phyloP scores from a whole-genome alignment of 768 basidiomycete species.

The Suillus bovinus region DNA sequence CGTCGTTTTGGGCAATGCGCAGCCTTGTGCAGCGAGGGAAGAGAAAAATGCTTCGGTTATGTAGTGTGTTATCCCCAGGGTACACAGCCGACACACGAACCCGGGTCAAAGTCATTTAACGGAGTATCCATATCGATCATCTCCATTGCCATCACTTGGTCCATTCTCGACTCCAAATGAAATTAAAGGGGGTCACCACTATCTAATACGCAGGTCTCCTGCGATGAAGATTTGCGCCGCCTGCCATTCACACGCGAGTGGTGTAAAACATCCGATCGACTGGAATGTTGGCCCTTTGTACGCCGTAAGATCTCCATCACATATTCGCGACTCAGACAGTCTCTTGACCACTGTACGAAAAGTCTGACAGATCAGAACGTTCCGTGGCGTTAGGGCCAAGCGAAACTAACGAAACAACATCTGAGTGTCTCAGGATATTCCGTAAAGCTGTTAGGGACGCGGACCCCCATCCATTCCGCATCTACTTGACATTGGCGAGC shows the following conservation, averaged over 20 bases:
- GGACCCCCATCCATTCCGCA: neutral
- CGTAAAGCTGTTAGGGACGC: constrained; percentile 7
- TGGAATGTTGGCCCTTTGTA: neutral
- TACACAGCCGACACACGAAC: neutral
- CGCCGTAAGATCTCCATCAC: constrained; percentile 10
- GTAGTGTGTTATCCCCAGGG: neutral
- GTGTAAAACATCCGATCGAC: neutral
- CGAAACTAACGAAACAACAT: neutral
- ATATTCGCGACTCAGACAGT: neutral
- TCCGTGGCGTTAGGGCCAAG: constrained; percentile 1
- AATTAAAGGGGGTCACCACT: constrained; percentile 7
- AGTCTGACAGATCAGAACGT: constrained; percentile 5
- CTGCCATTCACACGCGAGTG: neutral
- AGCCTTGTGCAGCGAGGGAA: constrained; percentile 3
- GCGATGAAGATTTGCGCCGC: constrained; percentile 2
- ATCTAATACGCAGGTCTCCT: neutral
- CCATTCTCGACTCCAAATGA: neutral
- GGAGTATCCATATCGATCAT: neutral
- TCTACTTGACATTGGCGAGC: neutral
- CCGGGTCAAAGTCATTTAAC: neutral
- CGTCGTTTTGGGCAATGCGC: constrained; percentile 1
- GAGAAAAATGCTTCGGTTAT: neutral
- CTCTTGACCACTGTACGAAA: neutral
- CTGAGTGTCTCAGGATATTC: constrained; percentile 3
- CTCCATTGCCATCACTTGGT: neutral